Base-by-base conservation (phyloP, 2,329 filamentous ascomycete species). In the Colletotrichum agaves region DNA sequence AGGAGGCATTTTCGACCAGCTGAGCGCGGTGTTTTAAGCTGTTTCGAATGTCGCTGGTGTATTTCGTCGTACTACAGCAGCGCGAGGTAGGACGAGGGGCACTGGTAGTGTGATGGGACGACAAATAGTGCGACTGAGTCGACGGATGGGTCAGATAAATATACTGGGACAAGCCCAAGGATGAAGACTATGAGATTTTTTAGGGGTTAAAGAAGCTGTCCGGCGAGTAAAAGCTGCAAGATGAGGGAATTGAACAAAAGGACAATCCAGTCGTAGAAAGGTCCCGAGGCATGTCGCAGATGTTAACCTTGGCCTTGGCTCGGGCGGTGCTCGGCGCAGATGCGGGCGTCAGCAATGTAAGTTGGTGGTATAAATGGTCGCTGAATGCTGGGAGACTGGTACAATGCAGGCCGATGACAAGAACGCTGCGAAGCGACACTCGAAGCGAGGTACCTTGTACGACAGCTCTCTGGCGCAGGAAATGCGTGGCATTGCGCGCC, bases 251-350 rank as follows among this genome's bases (percentile, higher is more conserved):
- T 47, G 57, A 27, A 8, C 31, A n/a, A 35, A 52, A 41, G 33
- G 31, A 27, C 46, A 55, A 64, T 67, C 61, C 61, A 60, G 33
- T 44, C 64, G 33, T 35, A 39, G 41, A 52, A 43, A 52, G 46
- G 35, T 27, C 33, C 43, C 53, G 19, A 46, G 33, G 57, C 49
- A 46, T 37, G 44, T 58, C 53, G 23, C 53, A 49, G 46, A 47
- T 23, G 43, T 31, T 64, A 60, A 61, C 52, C 47, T 55, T 64
- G 12, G 53, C 39, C 65, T 53, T 59, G 61, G 61, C 61, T 60
- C 53, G 33, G 61, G 55, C 61, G 41, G 55, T 65, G 65, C 61
- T 64, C 61, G 61, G 65, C 55, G 53, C 53, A 59, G 61, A 60
- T 49, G 65, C 55, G 61, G 61, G 55, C 65, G 55, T 60, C 55